A percentile compares a stretch with the other conserved stretches of the same genome.
phyloP scores from a whole-genome alignment of 495 filamentous ascomycete species.

The Daldinia grandis region DNA sequence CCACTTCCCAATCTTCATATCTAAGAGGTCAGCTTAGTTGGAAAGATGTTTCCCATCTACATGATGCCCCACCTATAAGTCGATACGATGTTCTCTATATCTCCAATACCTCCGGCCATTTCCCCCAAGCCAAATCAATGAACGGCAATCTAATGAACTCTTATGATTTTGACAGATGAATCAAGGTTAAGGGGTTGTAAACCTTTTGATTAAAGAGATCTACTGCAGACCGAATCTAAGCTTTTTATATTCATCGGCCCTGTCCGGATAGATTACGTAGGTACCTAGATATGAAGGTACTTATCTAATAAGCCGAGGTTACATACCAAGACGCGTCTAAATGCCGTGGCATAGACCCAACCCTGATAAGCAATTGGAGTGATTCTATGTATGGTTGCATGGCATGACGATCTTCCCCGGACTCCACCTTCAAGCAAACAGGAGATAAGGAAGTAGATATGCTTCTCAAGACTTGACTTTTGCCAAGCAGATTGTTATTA shows the following conservation, averaged over 20 bases:
- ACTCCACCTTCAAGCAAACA: constrained; percentile 12
- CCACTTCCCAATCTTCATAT: too few relatives aligned
- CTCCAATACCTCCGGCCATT: too few relatives aligned
- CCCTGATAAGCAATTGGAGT: constrained; percentile 23
- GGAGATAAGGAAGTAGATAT: constrained; percentile 10
- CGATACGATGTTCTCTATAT: too few relatives aligned
- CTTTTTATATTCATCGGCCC: not conserved
- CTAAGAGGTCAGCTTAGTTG: too few relatives aligned
- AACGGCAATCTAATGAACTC: not conserved
- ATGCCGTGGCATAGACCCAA: not conserved
- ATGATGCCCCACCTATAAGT: too few relatives aligned
- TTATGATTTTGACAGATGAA: not conserved
- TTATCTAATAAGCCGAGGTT: constrained; percentile 3
- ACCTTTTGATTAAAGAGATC: not conserved
- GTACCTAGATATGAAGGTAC: not conserved
- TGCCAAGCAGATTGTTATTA: not conserved
- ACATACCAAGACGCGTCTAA: not conserved
- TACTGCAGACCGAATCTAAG: not conserved
- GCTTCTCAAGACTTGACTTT: not conserved
- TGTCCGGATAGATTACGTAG: not conserved
- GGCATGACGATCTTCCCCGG: constrained; percentile 21
- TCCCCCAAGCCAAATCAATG: too few relatives aligned
- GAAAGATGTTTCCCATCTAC: too few relatives aligned
- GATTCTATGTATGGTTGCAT: not conserved
- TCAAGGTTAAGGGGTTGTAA: not conserved